Evolutionary conservation across 108 stramenopile genomes (phyloP).

Genomic region (Skeletonema menzelii): DNA sequence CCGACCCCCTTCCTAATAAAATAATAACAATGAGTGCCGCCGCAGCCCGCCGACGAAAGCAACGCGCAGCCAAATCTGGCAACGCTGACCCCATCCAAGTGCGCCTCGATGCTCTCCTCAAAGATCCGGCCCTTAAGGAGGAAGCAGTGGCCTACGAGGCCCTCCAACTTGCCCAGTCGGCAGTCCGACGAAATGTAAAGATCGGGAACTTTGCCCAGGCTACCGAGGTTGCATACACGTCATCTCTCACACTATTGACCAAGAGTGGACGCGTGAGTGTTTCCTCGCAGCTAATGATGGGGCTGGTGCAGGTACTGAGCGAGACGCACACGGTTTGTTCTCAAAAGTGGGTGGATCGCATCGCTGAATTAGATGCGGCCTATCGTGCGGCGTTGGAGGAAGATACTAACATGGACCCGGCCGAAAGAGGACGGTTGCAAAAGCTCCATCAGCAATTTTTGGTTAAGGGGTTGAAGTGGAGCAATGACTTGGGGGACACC

Average conservation of each 20-base stretch:
- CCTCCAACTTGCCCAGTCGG: slow-evolving; percentile 80
- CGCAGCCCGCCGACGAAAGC: slow-evolving; percentile 85
- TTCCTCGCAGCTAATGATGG: slow-evolving; percentile 68
- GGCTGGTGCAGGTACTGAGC: slow-evolving; percentile 62
- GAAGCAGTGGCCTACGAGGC: slow-evolving; percentile 88
- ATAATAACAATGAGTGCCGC: slow-evolving; percentile 73
- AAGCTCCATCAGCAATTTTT: slow-evolving; percentile 79
- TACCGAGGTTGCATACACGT: slow-evolving; percentile 55
- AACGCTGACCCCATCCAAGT: slow-evolving; percentile 56
- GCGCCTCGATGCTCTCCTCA: slow-evolving; percentile 61
- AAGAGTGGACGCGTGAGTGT: slow-evolving; percentile 67
- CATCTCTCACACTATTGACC: slow-evolving; percentile 49
- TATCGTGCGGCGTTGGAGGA: slow-evolving; percentile 63
- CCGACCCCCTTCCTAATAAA: neutral
- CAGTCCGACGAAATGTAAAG: slow-evolving; percentile 75
- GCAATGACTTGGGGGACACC: slow-evolving; percentile 65
- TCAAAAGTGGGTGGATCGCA: slow-evolving; percentile 56
- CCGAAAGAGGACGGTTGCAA: slow-evolving; percentile 66
- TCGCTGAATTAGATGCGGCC: slow-evolving; percentile 58
- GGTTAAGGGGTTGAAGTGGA: slow-evolving; percentile 65
- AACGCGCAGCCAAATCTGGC: slow-evolving; percentile 55
- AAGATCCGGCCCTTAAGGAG: slow-evolving; percentile 50
- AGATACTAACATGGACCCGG: slow-evolving; percentile 20
- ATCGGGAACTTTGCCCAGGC: slow-evolving; percentile 59
- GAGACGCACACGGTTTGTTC: slow-evolving; percentile 77